Conservation (phyloP, 305 asterid species). For the Ruellia speciosa region DNA sequence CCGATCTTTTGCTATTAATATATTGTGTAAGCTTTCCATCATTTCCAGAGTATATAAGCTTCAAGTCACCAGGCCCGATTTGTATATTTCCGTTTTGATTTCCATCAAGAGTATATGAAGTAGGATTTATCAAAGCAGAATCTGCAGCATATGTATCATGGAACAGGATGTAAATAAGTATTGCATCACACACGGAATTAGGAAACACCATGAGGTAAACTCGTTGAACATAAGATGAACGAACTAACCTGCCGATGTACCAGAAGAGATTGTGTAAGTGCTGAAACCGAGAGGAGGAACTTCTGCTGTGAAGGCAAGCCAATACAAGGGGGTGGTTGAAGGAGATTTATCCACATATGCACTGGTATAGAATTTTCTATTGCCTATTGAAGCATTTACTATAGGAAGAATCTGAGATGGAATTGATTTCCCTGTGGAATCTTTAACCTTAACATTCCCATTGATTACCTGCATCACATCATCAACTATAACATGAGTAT, state of each 20-base stretch:
- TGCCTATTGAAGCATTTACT: constrained; percentile 48
- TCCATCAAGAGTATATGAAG: constrained; percentile 29
- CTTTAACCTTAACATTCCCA: constrained; percentile 48
- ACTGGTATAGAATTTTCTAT: constrained; percentile 44
- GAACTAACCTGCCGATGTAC: constrained; percentile 38
- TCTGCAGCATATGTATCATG: constrained; percentile 26
- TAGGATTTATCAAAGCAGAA: constrained; percentile 36
- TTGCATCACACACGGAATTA: constrained; percentile 24
- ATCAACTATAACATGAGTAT: neutral
- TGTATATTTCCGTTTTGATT: constrained; percentile 44
- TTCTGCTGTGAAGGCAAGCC: constrained; percentile 76
- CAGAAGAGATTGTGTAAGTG: constrained; percentile 53
- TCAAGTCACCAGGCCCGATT: constrained; percentile 78
- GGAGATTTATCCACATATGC: constrained; percentile 60
- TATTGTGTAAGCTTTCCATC: constrained; percentile 60
- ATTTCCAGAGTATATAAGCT: constrained; percentile 59
- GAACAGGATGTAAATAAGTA: constrained; percentile 22
- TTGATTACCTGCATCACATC: constrained; percentile 48
- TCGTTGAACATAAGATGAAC: constrained; percentile 18
- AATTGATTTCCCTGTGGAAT: constrained; percentile 63
- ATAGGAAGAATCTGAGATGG: constrained; percentile 70
- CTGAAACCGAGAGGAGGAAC: constrained; percentile 88
- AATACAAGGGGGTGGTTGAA: constrained; percentile 39
- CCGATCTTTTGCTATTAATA: constrained; percentile 54
- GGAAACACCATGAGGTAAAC: constrained; percentile 4